Evolutionary conservation across 768 basidiomycete species (phyloP), one percentile per base, ranked within the genome.

Genomic region (Pisolithus orientalis): DNA sequence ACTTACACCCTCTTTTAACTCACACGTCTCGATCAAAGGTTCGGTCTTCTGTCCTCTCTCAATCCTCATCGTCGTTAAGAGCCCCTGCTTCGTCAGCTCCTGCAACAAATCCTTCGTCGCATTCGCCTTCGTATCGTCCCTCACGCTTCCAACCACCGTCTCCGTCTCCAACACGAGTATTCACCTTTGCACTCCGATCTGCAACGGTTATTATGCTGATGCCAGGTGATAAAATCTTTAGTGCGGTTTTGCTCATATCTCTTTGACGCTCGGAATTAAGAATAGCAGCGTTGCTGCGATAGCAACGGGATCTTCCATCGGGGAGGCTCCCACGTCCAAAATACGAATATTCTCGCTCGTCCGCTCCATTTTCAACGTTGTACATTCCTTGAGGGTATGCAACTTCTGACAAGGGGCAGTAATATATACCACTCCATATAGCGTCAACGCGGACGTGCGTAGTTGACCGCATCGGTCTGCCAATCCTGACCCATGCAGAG

Each of bases 41-140:
- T 7, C 21, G 2, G 21, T 1, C 43, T 11, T 24, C 21, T 44
- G 21, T 1, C 43, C 43, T 4, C 21, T 13, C 42, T 6, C 24
- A 7, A 43, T 43, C 17, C 21, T 43, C 10, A 25, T 17, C 17
- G n/a, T 17, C 17, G 42, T 43, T 6, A 43, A 11, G 25, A 1
- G 24, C 17, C 42, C 42, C 52, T 38, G 39, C 34, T 47, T 24
- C 44, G 44, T 28, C 39, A 52, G 14, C 47, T 47, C 52, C 47
- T 53, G 32, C 5, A 29, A 17, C 21, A 53, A 16, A 25, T 43
- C 25, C 10, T 32, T 40, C 39, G n/a, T 47, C 17, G 17, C 47
- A 29, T 45, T 27, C 11, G 14, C 39, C 21, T 10, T 53, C 13
- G 25, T 47, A 25, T 28, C 47, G 21, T 44, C 44, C 42, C 27